A percentile compares a stretch with the other conserved stretches of the same genome.
Evolutionary conservation across 1,284 basidiomycete species (phyloP).

Genomic region (Austropuccinia psidii): DNA sequence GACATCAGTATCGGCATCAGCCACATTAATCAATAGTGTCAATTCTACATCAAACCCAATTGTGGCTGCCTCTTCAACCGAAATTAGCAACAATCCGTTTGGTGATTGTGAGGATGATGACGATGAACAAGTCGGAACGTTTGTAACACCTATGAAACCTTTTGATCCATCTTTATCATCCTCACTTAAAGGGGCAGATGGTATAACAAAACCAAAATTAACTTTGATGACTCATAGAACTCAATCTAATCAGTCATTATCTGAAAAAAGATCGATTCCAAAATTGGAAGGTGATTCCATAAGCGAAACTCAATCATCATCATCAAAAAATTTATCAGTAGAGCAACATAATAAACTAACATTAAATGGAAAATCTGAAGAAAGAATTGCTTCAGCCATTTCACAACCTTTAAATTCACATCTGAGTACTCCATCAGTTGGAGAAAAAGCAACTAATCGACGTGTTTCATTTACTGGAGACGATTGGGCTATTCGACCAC

Average conservation of each 20-base stretch:
- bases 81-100: conserved; percentile 6
- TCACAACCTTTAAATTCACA: background rate
- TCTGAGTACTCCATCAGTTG: background rate
- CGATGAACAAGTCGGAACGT: conserved; percentile 33
- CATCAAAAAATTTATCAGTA: background rate
- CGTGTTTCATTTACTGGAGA: conserved; percentile 32
- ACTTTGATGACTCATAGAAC: conserved; percentile 11
- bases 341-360: too few relatives aligned
- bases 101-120: conserved; percentile 30
- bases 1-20: conserved; percentile 1
- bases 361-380: background rate
- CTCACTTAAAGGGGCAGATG: background rate
- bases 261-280: background rate
- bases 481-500: conserved; percentile 64
- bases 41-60: conserved; percentile 6
- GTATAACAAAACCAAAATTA: conserved; percentile 19
- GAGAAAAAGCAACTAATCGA: background rate
- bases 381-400: background rate
- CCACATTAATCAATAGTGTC: conserved; percentile 12
- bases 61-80: background rate
- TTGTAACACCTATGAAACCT: conserved; percentile 36
- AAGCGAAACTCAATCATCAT: background rate
- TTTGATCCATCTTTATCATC: background rate
- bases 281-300: background rate
- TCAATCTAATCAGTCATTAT: background rate